Evolutionary conservation across 768 basidiomycete species (phyloP).

Genomic region (Mrakia blollopis): DNA sequence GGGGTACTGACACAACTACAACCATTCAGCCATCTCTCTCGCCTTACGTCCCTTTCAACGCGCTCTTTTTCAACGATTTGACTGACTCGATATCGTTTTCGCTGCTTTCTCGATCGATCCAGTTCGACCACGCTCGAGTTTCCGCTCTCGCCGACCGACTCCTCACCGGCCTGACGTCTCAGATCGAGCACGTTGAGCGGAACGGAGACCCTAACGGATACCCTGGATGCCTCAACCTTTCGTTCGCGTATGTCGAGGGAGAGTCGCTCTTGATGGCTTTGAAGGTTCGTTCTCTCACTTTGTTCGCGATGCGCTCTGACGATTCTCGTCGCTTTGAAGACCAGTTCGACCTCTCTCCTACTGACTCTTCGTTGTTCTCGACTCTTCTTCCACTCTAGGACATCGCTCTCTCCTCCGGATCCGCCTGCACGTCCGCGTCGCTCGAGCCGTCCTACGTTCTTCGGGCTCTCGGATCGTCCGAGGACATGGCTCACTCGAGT

Average conservation of each 20-base stretch:
- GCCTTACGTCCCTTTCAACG: not conserved
- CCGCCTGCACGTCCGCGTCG: constrained; percentile 96
- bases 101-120: constrained; percentile 29
- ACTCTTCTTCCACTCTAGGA: constrained; percentile 53
- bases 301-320: too few relatives aligned
- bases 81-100: constrained; percentile 24
- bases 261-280: constrained; percentile 96
- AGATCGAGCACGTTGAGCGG: constrained; percentile 84
- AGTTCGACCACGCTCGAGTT: constrained; percentile 77
- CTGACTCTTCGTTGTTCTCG: not conserved
- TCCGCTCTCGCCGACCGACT: constrained; percentile 72
- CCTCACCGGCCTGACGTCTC: constrained; percentile 68
- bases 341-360: constrained; percentile 19
- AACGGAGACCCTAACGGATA: constrained; percentile 91
- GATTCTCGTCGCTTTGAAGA: constrained; percentile 7
- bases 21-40: constrained; percentile 6
- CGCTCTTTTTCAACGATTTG: not conserved
- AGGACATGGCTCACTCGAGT: constrained; percentile 98
- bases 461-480: constrained; percentile 80
- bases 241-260: constrained; percentile 94
- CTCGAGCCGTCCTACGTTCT: constrained; percentile 97
- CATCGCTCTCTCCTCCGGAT: constrained; percentile 93
- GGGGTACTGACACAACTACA: constrained; percentile 74
- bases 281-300: constrained; percentile 56
- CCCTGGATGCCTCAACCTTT: constrained; percentile 91